Conservation (phyloP, 148 eudicot species). For the Cornus florida region DNA sequence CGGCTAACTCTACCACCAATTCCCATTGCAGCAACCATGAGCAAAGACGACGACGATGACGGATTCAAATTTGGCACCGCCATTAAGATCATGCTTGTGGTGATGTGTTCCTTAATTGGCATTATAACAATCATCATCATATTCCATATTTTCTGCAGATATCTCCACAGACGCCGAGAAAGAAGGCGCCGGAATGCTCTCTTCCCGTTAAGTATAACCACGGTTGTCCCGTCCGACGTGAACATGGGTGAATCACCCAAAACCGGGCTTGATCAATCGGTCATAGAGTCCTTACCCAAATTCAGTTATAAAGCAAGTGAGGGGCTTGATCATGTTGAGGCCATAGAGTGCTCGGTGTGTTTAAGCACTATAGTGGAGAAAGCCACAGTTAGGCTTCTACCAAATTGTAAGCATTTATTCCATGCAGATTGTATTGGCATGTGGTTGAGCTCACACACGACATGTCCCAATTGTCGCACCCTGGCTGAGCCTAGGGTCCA, state of each 20-base stretch:
- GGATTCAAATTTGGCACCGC: background rate
- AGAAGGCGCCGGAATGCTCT: background rate
- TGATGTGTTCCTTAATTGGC: background rate
- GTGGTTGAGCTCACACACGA: background rate
- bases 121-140: background rate
- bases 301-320: background rate
- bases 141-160: background rate
- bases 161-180: background rate
- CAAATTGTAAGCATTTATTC: slow-evolving; percentile 2
- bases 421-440: background rate
- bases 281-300: background rate
- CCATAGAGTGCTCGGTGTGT: slow-evolving; percentile 2
- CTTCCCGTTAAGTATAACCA: background rate
- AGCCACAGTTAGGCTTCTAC: background rate
- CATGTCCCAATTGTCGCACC: slow-evolving; percentile 1
- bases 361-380: background rate
- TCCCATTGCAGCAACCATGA: background rate
- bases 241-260: background rate
- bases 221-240: background rate
- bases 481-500: background rate
- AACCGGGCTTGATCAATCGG: background rate
- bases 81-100: background rate
- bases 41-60: background rate
- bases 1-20: background rate
- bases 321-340: background rate